Conservation (phyloP, 2,329 filamentous ascomycete genomes). For the Eurotiales sp. region DNA sequence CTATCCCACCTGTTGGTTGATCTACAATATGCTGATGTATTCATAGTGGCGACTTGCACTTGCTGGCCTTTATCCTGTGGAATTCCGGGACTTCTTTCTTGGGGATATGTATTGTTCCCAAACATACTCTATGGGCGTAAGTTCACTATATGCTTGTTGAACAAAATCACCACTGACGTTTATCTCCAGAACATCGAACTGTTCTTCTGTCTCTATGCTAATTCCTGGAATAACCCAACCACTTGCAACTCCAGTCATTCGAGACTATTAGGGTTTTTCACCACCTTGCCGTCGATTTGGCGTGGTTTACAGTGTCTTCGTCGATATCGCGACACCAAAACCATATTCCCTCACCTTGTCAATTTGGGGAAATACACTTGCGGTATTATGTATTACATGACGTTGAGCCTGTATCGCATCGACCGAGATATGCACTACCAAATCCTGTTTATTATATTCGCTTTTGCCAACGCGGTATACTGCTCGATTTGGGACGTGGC, state of each 20-base stretch:
- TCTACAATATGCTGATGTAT: conserved; percentile 24
- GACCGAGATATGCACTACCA: conserved; percentile 54
- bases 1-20: background rate
- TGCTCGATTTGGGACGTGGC: conserved; percentile 87
- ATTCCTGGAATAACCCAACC: conserved; percentile 66
- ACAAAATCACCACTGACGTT: conserved; percentile 19
- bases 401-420: conserved; percentile 79
- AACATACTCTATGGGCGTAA: conserved; percentile 81
- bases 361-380: conserved; percentile 90
- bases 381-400: conserved; percentile 75
- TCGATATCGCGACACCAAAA: conserved; percentile 80
- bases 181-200: conserved; percentile 72
- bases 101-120: conserved; percentile 97
- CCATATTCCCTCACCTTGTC: conserved; percentile 85
- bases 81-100: conserved; percentile 95
- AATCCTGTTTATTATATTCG: conserved; percentile 74
- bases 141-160: conserved; percentile 34
- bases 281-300: conserved; percentile 80
- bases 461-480: conserved; percentile 78
- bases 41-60: conserved; percentile 75
- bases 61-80: conserved; percentile 85
- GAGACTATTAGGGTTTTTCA: conserved; percentile 79
- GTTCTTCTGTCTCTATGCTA: conserved; percentile 92
- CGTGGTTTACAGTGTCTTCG: conserved; percentile 85
- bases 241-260: conserved; percentile 86